Percentiles rank a stretch among this genome's conserved stretches.
phyloP scores from a whole-genome alignment of 805 yeast species.

The Dipodascus geniculatus region DNA sequence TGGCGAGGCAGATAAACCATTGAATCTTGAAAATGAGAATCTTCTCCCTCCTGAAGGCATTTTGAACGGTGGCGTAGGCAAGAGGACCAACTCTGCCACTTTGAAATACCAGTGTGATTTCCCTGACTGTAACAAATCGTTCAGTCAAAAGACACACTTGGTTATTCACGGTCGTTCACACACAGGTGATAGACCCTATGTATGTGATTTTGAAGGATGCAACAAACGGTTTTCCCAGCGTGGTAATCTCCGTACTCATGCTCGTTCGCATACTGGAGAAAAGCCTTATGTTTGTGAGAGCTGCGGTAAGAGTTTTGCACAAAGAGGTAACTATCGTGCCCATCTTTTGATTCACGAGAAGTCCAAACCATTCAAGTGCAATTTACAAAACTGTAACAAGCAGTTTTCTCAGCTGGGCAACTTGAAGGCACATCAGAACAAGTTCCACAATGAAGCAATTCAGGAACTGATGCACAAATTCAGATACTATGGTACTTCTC shows the following conservation, averaged over 20 bases:
- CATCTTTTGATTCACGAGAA: slow-evolving; percentile 76
- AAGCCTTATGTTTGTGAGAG: slow-evolving; percentile 74
- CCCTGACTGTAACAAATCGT: slow-evolving; percentile 57
- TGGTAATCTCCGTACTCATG: slow-evolving; percentile 78
- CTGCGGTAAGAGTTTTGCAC: slow-evolving; percentile 68
- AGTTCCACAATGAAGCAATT: slow-evolving; percentile 68
- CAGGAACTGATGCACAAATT: slow-evolving; percentile 46
- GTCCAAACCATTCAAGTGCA: slow-evolving; percentile 67
- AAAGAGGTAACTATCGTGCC: slow-evolving; percentile 87
- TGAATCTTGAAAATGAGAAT: slow-evolving; percentile 11
- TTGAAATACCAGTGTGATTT: slow-evolving; percentile 22
- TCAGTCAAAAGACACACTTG: slow-evolving; percentile 82
- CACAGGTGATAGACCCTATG: slow-evolving; percentile 76
- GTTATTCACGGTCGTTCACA: slow-evolving; percentile 85
- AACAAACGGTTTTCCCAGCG: slow-evolving; percentile 81
- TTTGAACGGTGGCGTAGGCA: slow-evolving; percentile 71
- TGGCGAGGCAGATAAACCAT: slow-evolving; percentile 50
- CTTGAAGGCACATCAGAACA: slow-evolving; percentile 85
- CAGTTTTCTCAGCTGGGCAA: slow-evolving; percentile 87
- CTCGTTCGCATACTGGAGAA: slow-evolving; percentile 82
- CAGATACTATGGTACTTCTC: slow-evolving; percentile 18
- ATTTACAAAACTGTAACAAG: slow-evolving; percentile 70
- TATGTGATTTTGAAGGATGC: slow-evolving; percentile 52
- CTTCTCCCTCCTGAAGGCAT: slow-evolving; percentile 28
- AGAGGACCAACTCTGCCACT: slow-evolving; percentile 31